Base-by-base conservation (phyloP, 1,284 basidiomycete species). In the Trametes sp. region DNA sequence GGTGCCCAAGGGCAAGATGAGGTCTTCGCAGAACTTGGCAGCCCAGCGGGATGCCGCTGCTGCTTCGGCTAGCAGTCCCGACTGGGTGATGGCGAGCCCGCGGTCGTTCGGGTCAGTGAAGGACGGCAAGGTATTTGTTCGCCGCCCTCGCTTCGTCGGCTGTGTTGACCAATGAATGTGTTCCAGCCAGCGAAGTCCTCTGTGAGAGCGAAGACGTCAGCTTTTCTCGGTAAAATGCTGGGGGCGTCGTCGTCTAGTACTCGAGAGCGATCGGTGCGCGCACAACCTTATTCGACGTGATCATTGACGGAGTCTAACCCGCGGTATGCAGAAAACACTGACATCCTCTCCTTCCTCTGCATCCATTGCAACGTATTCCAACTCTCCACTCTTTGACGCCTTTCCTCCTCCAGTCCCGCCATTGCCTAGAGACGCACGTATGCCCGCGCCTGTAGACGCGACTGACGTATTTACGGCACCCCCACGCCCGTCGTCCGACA, bases 151-250 rank as follows among this genome's bases (percentile, higher is more conserved):
- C 31, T 13, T 36, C 38, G 23, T 48, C 16, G 24, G 23, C 19
- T 23, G 42, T 10, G 23, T 31, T 63, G 33, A 58, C 54, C 42
- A 36, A 64, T 56, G 29, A 31, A 19, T 33, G 42, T 16, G 35
- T 24, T 41, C 16, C 64, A 88, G 86, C 66, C 75, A 16, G 70
- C 77, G 16, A 90, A 85, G 75, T 82, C 83, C 14, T 87, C 91
- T 10, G 86, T 93, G 54, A 80, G 90, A 61, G 83, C 86, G 44
- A 93, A 92, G 75, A 92, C 90, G 23, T 90, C 84, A 68, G 90
- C 89, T 44, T 88, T 93, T 72, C 80, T 89, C 65, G 90, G 90
- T 2, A 92, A 88, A 74, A 88, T 93, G 86, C 76, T 89, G 44
- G 89, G 89, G 2, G 82, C 87, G 67, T 82, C 79, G n/a, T n/a